Evolutionary conservation across 768 basidiomycete species (phyloP).

Genomic region (Mrakia frigida): DNA sequence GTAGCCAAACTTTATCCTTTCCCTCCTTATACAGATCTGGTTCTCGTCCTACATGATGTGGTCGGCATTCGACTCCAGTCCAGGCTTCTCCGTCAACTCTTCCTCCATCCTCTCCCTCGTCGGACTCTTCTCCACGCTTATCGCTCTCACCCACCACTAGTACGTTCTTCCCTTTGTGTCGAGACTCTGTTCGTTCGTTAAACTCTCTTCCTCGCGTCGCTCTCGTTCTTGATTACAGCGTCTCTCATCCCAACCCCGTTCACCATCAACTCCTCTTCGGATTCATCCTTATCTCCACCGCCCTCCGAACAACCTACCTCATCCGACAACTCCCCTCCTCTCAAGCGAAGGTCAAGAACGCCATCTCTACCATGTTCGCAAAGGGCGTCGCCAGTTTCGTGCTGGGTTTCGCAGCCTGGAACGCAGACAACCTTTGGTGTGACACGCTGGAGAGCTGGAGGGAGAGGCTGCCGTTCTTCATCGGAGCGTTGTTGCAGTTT

Average conservation of each 20-base stretch:
- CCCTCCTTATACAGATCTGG: background rate
- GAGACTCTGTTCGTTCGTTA: background rate
- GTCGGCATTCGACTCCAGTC: constrained; percentile 4
- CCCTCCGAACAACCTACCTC: constrained; percentile 14
- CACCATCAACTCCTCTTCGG: constrained; percentile 17
- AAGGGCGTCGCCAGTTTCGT: background rate
- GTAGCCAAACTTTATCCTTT: background rate
- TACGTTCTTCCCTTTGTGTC: background rate
- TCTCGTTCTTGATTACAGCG: background rate
- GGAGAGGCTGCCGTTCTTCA: background rate
- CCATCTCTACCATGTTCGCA: constrained; percentile 1
- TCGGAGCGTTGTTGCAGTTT: background rate
- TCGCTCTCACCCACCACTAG: constrained; percentile 2
- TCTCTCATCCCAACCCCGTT: constrained; percentile 13
- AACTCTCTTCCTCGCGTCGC: background rate
- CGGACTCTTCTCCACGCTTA: background rate
- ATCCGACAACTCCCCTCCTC: background rate
- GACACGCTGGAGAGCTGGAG: constrained; percentile 1
- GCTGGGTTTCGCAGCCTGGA: constrained; percentile 3
- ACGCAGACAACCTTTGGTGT: background rate
- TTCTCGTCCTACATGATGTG: constrained; percentile 15
- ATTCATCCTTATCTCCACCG: constrained; percentile 1
- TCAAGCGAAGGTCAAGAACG: background rate
- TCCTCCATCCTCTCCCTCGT: constrained; percentile 1
- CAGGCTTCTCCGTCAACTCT: background rate